Evolutionary conservation across 2,329 filamentous ascomycete genomes (phyloP), one percentile per base, ranked within the genome.

Genomic region (Pseudonectria foliicola): DNA sequence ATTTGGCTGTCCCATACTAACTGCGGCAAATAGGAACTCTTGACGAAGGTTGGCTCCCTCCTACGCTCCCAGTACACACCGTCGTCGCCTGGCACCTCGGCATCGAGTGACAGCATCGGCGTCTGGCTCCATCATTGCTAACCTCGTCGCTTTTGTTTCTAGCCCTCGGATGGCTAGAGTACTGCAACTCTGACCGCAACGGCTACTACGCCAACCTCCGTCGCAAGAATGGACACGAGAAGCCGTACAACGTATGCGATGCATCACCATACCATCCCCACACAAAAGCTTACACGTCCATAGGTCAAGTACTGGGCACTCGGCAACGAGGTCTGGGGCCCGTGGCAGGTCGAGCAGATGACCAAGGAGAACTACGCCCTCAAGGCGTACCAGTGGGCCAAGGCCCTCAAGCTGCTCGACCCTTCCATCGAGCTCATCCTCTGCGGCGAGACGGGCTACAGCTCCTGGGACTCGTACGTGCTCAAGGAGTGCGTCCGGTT

Each of bases 151-250:
- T 8, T 26, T 31, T 66, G 40, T 64, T 67, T 25, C 23, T 13
- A 59, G 73, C 67, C 2, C 68, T 90, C 23, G 83, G 71, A 10
- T 92, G 85, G 85, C 68, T 92, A 13, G 85, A 92, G 55, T 92
- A 92, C 66, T 92, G 86, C 67, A 92, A 92, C 62, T 80, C 78
- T 3, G 75, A 72, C n/a, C 68, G 71, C 36, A 74, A 89, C 59
- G 89, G 82, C 8, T 74, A 90, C 66, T 92, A 87, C 56, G 85
- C 85, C 43, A 89, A 90, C 54, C 67, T 89, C 32, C 77, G 86
- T 23, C 73, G 85, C 10, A 71, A 81, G 49, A 82, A 92, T 60
- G 85, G 85, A 10, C 79, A 75, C 23, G 70, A 80, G 37, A 75
- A 87, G 61, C 86, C 85, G 4, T 90, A 90, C 62, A 80, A 80